Conservation (phyloP, 2,329 filamentous ascomycete genomes). For the Alternaria tenuissima region DNA sequence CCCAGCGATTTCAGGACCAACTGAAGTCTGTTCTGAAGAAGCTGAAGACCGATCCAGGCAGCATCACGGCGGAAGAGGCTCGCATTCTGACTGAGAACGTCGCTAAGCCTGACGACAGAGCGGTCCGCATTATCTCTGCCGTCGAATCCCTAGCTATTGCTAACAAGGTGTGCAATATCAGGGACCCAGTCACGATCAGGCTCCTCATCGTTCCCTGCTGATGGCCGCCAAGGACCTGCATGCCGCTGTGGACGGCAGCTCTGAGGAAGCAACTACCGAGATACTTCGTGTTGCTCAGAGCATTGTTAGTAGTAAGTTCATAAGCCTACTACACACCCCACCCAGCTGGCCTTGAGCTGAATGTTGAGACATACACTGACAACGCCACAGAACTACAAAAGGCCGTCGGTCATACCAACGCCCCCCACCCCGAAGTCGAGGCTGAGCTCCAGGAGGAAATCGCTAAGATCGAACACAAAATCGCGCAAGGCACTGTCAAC, state of each 20-base stretch:
- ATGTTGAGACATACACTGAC: slow-evolving; percentile 11
- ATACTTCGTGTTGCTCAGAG: slow-evolving; percentile 36
- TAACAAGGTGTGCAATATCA: slow-evolving; percentile 32
- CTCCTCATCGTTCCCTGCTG: slow-evolving; percentile 29
- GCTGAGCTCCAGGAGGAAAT: slow-evolving; percentile 40
- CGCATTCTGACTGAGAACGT: slow-evolving; percentile 39
- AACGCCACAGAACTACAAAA: slow-evolving; percentile 40
- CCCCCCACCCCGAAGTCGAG: slow-evolving; percentile 43
- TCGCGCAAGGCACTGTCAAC: slow-evolving; percentile 46
- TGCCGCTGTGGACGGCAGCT: slow-evolving; percentile 33
- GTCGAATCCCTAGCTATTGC: slow-evolving; percentile 36
- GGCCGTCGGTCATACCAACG: slow-evolving; percentile 33
- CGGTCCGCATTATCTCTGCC: slow-evolving; percentile 42
- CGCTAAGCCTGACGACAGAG: slow-evolving; percentile 28
- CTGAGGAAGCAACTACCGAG: slow-evolving; percentile 36
- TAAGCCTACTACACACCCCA: neutral
- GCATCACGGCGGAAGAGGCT: slow-evolving; percentile 44
- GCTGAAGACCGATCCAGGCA: slow-evolving; percentile 32
- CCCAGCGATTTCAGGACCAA: slow-evolving; percentile 8
- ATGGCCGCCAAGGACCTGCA: slow-evolving; percentile 41
- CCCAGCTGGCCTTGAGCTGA: neutral
- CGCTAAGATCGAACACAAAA: slow-evolving; percentile 44
- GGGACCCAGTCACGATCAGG: slow-evolving; percentile 18
- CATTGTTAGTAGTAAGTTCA: slow-evolving; percentile 41
- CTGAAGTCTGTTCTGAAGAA: slow-evolving; percentile 23